phyloP scores from a whole-genome alignment of 2,329 filamentous ascomycete species.

The Aspergillus pseudoglaucus region DNA sequence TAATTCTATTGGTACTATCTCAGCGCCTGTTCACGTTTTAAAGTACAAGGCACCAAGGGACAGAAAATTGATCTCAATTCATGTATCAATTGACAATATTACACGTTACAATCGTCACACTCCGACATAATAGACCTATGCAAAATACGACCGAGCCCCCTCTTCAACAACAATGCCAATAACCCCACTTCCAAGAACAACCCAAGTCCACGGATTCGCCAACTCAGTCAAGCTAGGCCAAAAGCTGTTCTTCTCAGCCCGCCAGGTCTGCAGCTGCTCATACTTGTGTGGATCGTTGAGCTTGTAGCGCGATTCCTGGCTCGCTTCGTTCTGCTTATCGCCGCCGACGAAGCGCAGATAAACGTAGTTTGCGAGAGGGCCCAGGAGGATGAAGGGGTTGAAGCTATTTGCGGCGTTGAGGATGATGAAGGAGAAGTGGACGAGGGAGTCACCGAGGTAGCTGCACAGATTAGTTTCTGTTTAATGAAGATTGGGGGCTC shows the following conservation, averaged over 20 bases:
- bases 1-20: too few species aligned
- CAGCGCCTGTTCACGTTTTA: too few species aligned
- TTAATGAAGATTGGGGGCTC: neutral
- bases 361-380: conserved; percentile 52
- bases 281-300: conserved; percentile 47
- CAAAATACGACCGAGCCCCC: conserved; percentile 8
- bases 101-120: too few species aligned
- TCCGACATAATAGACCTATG: neutral
- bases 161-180: conserved; percentile 45
- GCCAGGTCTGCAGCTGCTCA: conserved; percentile 48
- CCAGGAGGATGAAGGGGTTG: conserved; percentile 49
- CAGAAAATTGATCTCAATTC: too few species aligned
- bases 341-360: conserved; percentile 54
- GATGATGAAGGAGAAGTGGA: conserved; percentile 55
- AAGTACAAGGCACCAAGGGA: too few species aligned
- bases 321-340: conserved; percentile 49
- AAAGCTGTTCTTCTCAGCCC: conserved; percentile 52
- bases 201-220: conserved; percentile 52
- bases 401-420: conserved; percentile 51
- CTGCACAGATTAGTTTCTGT: conserved; percentile 27
- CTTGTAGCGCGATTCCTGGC: conserved; percentile 49
- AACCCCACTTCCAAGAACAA: conserved; percentile 45
- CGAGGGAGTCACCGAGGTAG: conserved; percentile 55
- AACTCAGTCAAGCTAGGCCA: conserved; percentile 50
- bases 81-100: too few species aligned